Evolutionary conservation across 2,329 filamentous ascomycete species (phyloP).

Genomic region (Calonectria pauciramosa): DNA sequence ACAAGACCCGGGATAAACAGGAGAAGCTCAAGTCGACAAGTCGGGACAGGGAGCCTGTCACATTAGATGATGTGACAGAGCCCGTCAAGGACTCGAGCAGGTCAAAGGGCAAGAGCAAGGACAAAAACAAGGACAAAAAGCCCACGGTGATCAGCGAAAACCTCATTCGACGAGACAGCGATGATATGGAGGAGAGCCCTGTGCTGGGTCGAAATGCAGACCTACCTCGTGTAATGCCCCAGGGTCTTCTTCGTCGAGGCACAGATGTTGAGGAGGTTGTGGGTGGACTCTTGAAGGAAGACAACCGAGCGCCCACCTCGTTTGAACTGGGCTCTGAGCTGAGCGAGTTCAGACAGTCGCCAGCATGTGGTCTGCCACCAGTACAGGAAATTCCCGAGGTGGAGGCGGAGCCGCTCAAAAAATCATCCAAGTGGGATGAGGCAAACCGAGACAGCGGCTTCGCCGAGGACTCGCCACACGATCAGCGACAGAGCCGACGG

Average conservation of each 20-base stretch:
- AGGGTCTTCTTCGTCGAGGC: conserved; percentile 49
- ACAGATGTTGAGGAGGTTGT: conserved; percentile 48
- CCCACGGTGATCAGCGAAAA: conserved; percentile 32
- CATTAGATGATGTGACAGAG: conserved; percentile 2
- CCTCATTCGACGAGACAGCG: conserved; percentile 40
- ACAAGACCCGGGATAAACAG: conserved; percentile 6
- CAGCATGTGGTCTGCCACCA: conserved; percentile 62
- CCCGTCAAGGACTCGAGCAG: conserved; percentile 1
- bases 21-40: conserved; percentile 13
- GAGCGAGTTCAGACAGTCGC: conserved; percentile 58
- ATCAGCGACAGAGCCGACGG: conserved; percentile 52
- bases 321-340: conserved; percentile 44
- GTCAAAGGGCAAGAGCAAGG: conserved; percentile 23
- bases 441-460: conserved; percentile 53
- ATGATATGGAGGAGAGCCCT: conserved; percentile 54
- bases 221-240: conserved; percentile 31
- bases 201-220: conserved; percentile 49
- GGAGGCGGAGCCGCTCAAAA: conserved; percentile 50
- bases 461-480: conserved; percentile 55
- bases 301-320: conserved; percentile 40
- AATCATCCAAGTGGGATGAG: conserved; percentile 35
- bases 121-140: conserved; percentile 19
- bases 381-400: conserved; percentile 66
- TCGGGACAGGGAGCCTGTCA: conserved; percentile 1
- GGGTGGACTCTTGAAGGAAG: conserved; percentile 50